Percentiles rank a stretch among this genome's conserved stretches.
Evolutionary conservation across 495 filamentous ascomycete species (phyloP).

Genomic region (Umbilicaria muhlenbergii): DNA sequence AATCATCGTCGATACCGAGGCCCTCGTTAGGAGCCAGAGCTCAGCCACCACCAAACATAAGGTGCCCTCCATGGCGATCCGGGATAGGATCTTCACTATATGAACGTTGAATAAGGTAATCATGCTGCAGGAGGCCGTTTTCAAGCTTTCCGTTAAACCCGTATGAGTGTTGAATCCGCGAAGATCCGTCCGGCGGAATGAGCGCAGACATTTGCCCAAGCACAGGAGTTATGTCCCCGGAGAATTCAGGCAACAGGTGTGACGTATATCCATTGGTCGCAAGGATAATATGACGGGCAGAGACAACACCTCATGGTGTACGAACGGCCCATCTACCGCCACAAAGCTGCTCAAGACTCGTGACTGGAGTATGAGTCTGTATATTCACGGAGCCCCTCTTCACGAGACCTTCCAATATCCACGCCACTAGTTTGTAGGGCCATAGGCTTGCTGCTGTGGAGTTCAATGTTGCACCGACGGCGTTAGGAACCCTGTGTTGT

Average conservation of each 20-base stretch:
- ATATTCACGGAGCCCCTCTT: constrained; percentile 39
- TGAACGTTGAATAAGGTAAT: constrained; percentile 63
- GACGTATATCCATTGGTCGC: constrained; percentile 70
- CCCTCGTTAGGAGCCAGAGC: constrained; percentile 30
- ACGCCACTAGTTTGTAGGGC: constrained; percentile 69
- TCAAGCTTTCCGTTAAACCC: constrained; percentile 37
- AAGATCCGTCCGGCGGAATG: constrained; percentile 28
- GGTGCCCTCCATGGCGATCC: constrained; percentile 30
- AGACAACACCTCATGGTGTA: constrained; percentile 47
- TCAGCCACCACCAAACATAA: constrained; percentile 53
- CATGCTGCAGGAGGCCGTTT: constrained; percentile 31
- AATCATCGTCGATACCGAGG: constrained; percentile 41
- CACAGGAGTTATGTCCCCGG: constrained; percentile 59
- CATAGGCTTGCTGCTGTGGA: constrained; percentile 38
- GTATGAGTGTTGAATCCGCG: constrained; percentile 36
- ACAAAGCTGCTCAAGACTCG: constrained; percentile 7
- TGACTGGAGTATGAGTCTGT: constrained; percentile 59
- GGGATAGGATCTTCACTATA: constrained; percentile 25
- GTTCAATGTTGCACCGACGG: constrained; percentile 25
- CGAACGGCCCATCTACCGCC: constrained; percentile 22
- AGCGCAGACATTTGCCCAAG: constrained; percentile 60
- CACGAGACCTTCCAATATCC: constrained; percentile 42
- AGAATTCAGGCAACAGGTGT: constrained; percentile 50
- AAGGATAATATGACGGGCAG: constrained; percentile 45
- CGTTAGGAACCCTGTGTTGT: constrained; percentile 25